Base-by-base conservation (phyloP, 2,329 filamentous ascomycete genomes). In the Graphilbum ipis-grandicollis region DNA sequence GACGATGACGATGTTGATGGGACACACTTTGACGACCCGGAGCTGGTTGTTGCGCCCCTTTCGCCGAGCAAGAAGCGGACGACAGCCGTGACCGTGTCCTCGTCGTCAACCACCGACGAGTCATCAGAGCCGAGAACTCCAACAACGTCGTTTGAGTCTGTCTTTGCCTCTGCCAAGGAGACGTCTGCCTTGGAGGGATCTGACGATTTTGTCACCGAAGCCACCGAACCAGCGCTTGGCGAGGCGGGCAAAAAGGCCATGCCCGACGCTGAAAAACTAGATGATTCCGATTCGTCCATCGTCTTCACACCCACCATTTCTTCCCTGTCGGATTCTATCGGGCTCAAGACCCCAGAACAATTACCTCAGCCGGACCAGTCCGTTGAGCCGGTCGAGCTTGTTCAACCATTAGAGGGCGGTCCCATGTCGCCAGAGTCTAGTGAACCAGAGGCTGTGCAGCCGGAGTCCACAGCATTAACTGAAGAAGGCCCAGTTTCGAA, bases 31-130 rank as follows among this genome's bases (percentile, higher is more conserved):
- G 65, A 68, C n/a, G 67, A 73, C 17, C 61, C 65, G 0, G 66
- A 71, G 21, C 52, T 75, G 35, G 54, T 71, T 3, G 69, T 74
- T 33, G 60, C 65, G 12, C 71, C 71, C 1, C 53, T 76, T 8
- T 75, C 71, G 0, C 71, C 71, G 0, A 63, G 53, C 22, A 67
- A 65, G 45, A 52, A 48, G 33, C 38, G 37, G 34, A 19, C 14
- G 4, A n/a, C n/a, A n/a, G n/a, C n/a, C n/a, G 19, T 18, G 3
- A 25, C 19, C 22, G 9, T 9, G 10, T 15, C 28, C 9, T n/a
- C 28, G 9, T n/a, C 14, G 28, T 14, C 28, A n/a, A n/a, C n/a
- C n/a, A n/a, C n/a, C n/a, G n/a, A n/a, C 28, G 14, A 29, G n/a
- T 6, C 9, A n/a, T 10, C 28, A n/a, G 28, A 29, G 28, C 6